Evolutionary conservation across 306 rosid species (phyloP).

Genomic region (Ormosia emarginata): DNA sequence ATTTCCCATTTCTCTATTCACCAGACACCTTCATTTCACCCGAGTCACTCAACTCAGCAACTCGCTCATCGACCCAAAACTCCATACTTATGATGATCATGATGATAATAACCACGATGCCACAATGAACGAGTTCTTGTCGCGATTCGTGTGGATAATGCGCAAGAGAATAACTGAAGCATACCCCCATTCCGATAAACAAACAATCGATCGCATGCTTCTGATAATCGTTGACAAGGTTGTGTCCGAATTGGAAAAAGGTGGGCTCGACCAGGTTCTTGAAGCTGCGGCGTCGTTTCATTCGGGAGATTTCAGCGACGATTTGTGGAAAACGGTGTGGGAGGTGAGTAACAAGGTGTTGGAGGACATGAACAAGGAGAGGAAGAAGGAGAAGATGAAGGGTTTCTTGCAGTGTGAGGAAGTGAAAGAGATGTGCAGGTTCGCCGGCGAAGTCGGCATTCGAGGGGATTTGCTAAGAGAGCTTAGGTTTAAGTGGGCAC

Average conservation of each 20-base stretch:
- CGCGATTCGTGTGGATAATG: constrained; percentile 79
- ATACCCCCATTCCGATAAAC: constrained; percentile 49
- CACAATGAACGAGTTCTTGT: constrained; percentile 62
- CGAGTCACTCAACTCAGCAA: constrained; percentile 12
- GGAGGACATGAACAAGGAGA: constrained; percentile 74
- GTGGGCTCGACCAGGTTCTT: constrained; percentile 33
- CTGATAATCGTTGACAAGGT: constrained; percentile 56
- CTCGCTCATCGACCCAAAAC: constrained; percentile 13
- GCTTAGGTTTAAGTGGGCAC: constrained; percentile 91
- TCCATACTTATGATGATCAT: not conserved
- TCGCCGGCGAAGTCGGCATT: constrained; percentile 84
- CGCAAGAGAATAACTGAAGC: constrained; percentile 50
- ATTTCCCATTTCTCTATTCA: not conserved
- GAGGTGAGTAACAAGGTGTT: constrained; percentile 81
- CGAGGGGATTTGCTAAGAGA: constrained; percentile 85
- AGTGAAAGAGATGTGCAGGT: constrained; percentile 85
- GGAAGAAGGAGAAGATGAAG: constrained; percentile 80
- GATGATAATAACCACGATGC: constrained; percentile 38
- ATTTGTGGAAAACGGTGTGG: constrained; percentile 88
- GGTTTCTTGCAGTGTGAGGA: constrained; percentile 64
- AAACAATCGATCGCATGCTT: constrained; percentile 64
- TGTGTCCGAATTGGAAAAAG: constrained; percentile 61
- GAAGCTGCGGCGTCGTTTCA: not conserved
- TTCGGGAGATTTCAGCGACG: constrained; percentile 71
- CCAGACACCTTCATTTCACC: constrained; percentile 36